A percentile compares a stretch with the other conserved stretches of the same genome.
phyloP scores from a whole-genome alignment of 2,329 filamentous ascomycete species.

The Xylaria digitata region DNA sequence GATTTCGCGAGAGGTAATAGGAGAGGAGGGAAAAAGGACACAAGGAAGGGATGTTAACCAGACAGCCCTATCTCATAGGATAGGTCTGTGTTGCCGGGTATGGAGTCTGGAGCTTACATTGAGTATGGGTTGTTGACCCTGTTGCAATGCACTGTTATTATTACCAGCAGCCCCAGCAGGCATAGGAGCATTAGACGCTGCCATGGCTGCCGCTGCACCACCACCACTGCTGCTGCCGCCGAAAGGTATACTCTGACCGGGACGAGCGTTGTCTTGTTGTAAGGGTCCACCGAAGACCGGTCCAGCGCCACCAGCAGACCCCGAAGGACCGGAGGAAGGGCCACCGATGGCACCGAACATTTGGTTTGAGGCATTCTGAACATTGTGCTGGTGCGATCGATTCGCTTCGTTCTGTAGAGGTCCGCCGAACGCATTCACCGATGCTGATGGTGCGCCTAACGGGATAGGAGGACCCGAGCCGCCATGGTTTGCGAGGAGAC shows the following conservation, averaged over 20 bases:
- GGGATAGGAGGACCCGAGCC: constrained; percentile 65
- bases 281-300: constrained; percentile 77
- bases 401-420: constrained; percentile 64
- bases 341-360: constrained; percentile 60
- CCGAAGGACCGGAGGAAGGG: constrained; percentile 40
- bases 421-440: constrained; percentile 63
- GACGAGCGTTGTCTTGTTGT: constrained; percentile 68
- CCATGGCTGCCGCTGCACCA: constrained; percentile 62
- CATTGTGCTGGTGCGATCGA: constrained; percentile 64
- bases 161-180: constrained; percentile 56
- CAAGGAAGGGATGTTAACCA: neutral
- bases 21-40: neutral
- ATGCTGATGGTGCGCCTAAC: constrained; percentile 63
- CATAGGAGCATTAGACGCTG: constrained; percentile 50
- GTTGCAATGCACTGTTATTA: constrained; percentile 45
- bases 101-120: constrained; percentile 62
- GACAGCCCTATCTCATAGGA: no score
- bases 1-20: neutral
- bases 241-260: constrained; percentile 72
- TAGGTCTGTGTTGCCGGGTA: neutral
- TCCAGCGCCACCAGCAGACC: constrained; percentile 66
- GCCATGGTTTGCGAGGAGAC: constrained; percentile 81
- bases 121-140: constrained; percentile 69
- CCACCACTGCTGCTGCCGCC: constrained; percentile 64
- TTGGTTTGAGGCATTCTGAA: constrained; percentile 61